Base-by-base conservation (phyloP, 305 asterid species). In the Caryopteris hybrid region DNA sequence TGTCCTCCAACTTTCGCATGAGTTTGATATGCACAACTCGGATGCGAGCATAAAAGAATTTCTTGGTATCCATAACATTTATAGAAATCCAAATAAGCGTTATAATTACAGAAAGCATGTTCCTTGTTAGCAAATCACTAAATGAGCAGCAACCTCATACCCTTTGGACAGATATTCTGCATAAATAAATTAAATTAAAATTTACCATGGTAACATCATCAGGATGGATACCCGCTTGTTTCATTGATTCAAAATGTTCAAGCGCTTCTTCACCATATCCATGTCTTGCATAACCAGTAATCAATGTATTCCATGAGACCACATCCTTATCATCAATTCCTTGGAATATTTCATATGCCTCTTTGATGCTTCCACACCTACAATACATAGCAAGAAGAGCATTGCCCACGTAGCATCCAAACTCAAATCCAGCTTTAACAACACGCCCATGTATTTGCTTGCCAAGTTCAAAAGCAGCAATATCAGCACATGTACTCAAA, bases 181-280 rank as follows among this genome's bases (percentile, higher is more conserved):
- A 63, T 20, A 47, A 48, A 33, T 10, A 51, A 34, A 58, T 14
- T 8, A 39, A 33, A 13, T 8, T 14, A 41, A 58, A 63, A 64
- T 33, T 78, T 87, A 91, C 98, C 98, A 92, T 86, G 78, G 98
- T 92, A 66, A 92, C 89, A 52, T 90, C 97, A 74, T 92, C 95
- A 21, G 97, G 98, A 65, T 58, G 80, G 72, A 84, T 55, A 52
- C 80, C 63, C 0, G 65, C 73, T 43, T 66, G 82, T 63, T 83
- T 85, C 98, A 92, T 90, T 55, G 68, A 59, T 56, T 90, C 85
- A 41, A 92, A 90, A 71, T 81, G 80, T 46, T 77, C 55, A 21
- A 92, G 91, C 77, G 97, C 93, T 75, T 84, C 84, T 76, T 73
- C 70, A 21, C 95, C 92, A 74, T 88, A 92, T 56, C 98, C 98